Percentiles rank a stretch among this genome's conserved stretches.
phyloP scores from a whole-genome alignment of 306 rosid species.

The Oxytropis ochrocephala region DNA sequence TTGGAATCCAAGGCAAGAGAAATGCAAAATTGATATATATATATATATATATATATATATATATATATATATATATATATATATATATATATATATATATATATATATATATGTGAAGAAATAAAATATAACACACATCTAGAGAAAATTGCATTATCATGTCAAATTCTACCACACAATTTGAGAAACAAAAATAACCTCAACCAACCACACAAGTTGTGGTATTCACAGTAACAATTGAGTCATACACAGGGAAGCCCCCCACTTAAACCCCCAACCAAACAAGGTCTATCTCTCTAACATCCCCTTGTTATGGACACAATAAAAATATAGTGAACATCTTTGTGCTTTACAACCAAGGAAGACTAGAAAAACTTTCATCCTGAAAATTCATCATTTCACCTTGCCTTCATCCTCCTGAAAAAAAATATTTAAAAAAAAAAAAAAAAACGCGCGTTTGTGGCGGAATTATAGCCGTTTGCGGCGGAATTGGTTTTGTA shows the following conservation, averaged over 20 bases:
- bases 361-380: not conserved
- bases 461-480: no score
- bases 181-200: slow-evolving; percentile 17
- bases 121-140: no score
- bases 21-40: no score
- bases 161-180: not conserved
- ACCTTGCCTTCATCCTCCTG: slow-evolving; percentile 47
- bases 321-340: not conserved
- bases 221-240: slow-evolving; percentile 1
- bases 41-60: no score
- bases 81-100: no score
- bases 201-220: not conserved
- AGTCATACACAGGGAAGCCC: not conserved
- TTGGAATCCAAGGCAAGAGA: no score
- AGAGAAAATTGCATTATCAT: not conserved
- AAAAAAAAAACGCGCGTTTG: no score
- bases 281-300: not conserved
- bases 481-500: no score
- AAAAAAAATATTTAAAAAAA: no score
- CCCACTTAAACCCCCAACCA: not conserved
- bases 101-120: no score
- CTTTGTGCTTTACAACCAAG: slow-evolving; percentile 23
- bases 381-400: no score
- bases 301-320: not conserved
- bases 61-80: no score